Evolutionary conservation across 495 filamentous ascomycete genomes (phyloP), one percentile per base, ranked within the genome.

Genomic region (Polyplosphaeria fusca): DNA sequence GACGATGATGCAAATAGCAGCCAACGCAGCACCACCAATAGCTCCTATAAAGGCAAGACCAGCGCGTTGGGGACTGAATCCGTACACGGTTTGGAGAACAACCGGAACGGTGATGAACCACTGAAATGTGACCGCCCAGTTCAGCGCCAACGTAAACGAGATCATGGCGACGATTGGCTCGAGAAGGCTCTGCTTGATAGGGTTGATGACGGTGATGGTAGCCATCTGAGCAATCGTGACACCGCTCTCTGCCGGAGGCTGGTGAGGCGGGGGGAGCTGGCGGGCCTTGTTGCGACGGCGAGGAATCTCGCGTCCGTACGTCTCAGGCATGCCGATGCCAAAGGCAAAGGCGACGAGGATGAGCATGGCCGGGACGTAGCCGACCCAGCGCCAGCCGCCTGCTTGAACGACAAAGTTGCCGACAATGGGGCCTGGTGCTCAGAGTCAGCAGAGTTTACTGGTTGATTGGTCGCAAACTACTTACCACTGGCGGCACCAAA

Each of bases 41-140:
- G 56, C 63, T 22, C 54, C 47, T 37, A 61, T 54, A 54, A 76
- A 75, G n/a, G 73, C 72, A 14, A 74, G 57, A 2, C 73, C 74
- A 25, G 60, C 67, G 46, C 66, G 57, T 18, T 68, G 58, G 14
- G 68, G 42, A 11, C 65, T 68, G 62, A 71, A 76, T 26, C 47
- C 55, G 62, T 75, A 75, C 4, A 67, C 67, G 18, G 58, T 42
- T 2, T 53, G 47, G 1, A 75, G 52, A 22, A 73, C 73, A 5
- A 63, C 67, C 0, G 74, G 74, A 19, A 76, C 69, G 4, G 71
- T 56, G 59, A 74, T 73, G 67, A 76, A 76, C 60, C 60, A 71
- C 27, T 70, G 64, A 47, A 74, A 72, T 7, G 73, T 58, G 25
- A 71, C 59, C 19, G 55, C 72, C 53, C 74, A 75, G 59, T 65